Conservation (phyloP, 225 moss, liverwort and hornwort species). For the Thuidium tamariscinum region DNA sequence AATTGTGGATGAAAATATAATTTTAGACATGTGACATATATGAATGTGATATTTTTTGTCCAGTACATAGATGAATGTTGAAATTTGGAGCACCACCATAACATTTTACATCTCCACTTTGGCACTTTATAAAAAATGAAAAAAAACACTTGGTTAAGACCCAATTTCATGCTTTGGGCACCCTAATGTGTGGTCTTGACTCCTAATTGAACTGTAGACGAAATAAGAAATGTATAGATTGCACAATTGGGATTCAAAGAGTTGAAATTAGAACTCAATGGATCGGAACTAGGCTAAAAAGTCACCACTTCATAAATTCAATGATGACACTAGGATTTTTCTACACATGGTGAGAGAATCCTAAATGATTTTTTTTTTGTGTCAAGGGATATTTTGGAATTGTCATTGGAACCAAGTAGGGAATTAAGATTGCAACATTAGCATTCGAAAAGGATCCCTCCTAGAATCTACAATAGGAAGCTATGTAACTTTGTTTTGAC, state of each 20-base stretch:
- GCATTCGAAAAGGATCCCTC: fast-evolving
- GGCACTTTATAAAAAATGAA: too few relatives aligned
- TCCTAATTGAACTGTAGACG: too few relatives aligned
- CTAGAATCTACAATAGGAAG: fast-evolving
- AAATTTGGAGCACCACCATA: too few relatives aligned
- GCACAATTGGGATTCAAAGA: neutral
- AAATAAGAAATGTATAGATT: neutral
- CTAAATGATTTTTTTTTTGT: fast-evolving
- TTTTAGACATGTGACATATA: too few relatives aligned
- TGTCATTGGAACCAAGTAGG: neutral
- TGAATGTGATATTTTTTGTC: too few relatives aligned
- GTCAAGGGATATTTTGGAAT: neutral
- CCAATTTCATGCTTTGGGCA: too few relatives aligned
- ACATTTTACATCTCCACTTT: too few relatives aligned
- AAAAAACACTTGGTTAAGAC: too few relatives aligned
- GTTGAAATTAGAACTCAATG: too few relatives aligned
- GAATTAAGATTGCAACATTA: neutral
- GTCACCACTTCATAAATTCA: neutral
- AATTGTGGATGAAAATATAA: too few relatives aligned
- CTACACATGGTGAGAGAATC: neutral
- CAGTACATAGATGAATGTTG: too few relatives aligned
- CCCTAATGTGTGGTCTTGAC: too few relatives aligned
- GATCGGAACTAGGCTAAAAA: neutral
- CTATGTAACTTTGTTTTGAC: neutral
- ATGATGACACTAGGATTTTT: neutral